Base-by-base conservation (phyloP, 2,329 filamentous ascomycete genomes). In the Harringtonia aguacate region DNA sequence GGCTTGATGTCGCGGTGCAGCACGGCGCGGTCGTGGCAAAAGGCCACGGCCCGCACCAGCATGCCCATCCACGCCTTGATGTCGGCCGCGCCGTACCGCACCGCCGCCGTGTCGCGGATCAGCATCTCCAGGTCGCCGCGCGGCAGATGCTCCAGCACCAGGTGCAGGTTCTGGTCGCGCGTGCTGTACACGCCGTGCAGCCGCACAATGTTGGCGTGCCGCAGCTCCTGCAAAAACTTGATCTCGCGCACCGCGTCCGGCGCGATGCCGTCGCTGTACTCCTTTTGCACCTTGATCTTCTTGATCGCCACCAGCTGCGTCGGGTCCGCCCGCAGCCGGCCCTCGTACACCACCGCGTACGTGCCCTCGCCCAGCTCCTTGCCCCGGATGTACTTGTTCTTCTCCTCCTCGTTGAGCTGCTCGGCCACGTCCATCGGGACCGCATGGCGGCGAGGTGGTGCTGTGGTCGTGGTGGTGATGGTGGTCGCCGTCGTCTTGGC, bases 61-160 rank as follows among this genome's bases (percentile, higher is more conserved):
- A 97, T 97, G 50, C 85, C 86, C 82, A 95, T 94, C 92, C 92
- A 98, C 15, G 88, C 84, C 63, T 98, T 98, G 62, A 97, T 88
- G 62, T 98, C 92, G 17, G 86, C 84, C 12, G 79, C 77, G 49
- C 85, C 85, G 62, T 97, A 97, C 44, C 80, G 78, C 38, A 95
- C 81, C 43, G 70, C 69, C 37, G 81, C 75, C 27, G 76, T 79
- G 63, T 97, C 89, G 61, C 86, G 86, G 61, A 95, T 94, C 47
- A 98, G 77, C 74, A 89, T 87, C 64, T 97, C 87, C 24, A 98
- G 75, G 64, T 98, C 92, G 52, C 92, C 90, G n/a, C 86, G 77
- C 0, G 90, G 89, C 4, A 97, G 74, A 62, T 84, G 94, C 64
- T 98, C 92, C 54, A 98, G 79, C 21, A 98, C 92, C 9, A 98